A percentile compares a stretch with the other conserved stretches of the same genome.
These are phyloP conservation scores for Escallonia rubra DNA, from an alignment of 129 eudicot genomes.

Conservation along the genomic window DNA sequence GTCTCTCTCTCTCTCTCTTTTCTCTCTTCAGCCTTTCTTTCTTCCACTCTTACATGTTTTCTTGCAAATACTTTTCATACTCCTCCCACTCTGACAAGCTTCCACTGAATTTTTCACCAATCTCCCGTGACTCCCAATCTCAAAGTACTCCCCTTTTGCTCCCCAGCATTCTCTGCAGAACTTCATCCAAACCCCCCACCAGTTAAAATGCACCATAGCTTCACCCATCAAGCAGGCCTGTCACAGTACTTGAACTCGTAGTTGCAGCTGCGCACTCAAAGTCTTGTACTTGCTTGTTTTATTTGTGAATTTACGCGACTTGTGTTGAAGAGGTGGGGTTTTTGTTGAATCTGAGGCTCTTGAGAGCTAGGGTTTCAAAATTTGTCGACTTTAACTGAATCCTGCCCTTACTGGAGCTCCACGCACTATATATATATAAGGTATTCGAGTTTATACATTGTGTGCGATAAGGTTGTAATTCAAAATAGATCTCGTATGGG, in stretches of 20 bases:
- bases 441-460: neutral
- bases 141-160: neutral
- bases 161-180: neutral
- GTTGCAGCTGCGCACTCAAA: neutral
- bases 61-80: too few species aligned
- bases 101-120: too few species aligned
- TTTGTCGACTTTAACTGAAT: constrained; percentile 13
- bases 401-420: neutral
- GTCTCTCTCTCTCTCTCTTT: too few species aligned
- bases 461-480: neutral
- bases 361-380: neutral
- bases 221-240: neutral
- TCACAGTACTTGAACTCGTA: neutral
- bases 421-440: neutral
- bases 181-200: neutral
- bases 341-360: constrained; percentile 2
- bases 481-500: neutral
- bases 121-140: neutral
- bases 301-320: neutral
- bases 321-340: neutral
- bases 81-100: too few species aligned
- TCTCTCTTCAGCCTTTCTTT: too few species aligned
- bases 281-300: neutral
- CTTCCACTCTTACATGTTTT: too few species aligned
- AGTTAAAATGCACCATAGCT: neutral